Evolutionary conservation across 345 rosid genomes (phyloP), one percentile per base, ranked within the genome.

Genomic region (Lumnitzera littorea): DNA sequence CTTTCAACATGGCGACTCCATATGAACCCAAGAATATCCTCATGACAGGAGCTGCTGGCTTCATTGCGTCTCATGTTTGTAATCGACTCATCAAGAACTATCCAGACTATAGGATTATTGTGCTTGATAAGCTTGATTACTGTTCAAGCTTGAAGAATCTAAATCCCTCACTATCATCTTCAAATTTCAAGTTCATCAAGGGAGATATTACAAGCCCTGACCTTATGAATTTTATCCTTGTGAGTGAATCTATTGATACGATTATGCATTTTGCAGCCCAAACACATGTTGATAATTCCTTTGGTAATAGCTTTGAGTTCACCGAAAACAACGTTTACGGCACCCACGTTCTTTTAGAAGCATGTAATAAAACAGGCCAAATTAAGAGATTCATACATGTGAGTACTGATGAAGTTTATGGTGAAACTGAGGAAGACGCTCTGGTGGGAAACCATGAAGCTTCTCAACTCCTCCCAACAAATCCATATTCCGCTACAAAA

Each of bases 201-300:
- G 83, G 83, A n/a, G 83, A 78, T 52, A 57, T 78, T 36, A 72
- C 47, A 72, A 69, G 83, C 61, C 79, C 77, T 46, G 80, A 78
- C 59, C 66, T 78, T n/a, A 76, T 78, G 46, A 72, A 75, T 71
- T 75, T 60, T 77, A 65, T 78, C 50, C 77, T 78, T 53, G 56
- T 78, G 56, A 72, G 77, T 0, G 82, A 78, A 51, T 69, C 73
- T 15, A 71, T 78, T n/a, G 82, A 78, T 51, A 78, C 82, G 12
- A 78, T 78, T 49, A 74, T 78, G 80, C 82, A 78, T 70, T 78
- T 78, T 58, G 82, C 82, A 3, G 82, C 82, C 12, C 82, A 75
- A 61, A 78, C 82, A 11, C 82, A 74, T 46, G 82, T 78, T 3
- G 82, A 78, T 70, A 78, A 74, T 61, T 78, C 79, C 31, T 78